A percentile compares a stretch with the other conserved stretches of the same genome.
Conservation (phyloP, 352 stramenopile species). For the Sclerospora graminicola region DNA sequence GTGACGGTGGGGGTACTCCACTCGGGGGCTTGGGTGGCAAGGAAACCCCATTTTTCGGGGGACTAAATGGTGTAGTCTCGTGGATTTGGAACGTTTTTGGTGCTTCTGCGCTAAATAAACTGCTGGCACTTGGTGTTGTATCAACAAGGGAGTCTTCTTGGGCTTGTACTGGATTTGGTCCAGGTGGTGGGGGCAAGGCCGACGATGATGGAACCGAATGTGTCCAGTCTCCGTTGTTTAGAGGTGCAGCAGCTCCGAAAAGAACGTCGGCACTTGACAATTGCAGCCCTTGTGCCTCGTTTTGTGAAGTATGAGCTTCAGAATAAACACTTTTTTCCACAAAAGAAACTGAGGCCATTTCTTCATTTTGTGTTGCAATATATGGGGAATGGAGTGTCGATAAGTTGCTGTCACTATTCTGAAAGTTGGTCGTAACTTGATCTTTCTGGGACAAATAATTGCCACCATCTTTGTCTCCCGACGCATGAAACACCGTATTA, state of each 20-base stretch:
- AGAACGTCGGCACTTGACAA: conserved; percentile 19
- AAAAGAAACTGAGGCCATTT: conserved; percentile 5
- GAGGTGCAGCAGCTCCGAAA: conserved; percentile 14
- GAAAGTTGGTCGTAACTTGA: background rate
- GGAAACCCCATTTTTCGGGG: background rate
- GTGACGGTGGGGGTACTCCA: conserved; percentile 1
- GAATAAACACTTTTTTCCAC: conserved; percentile 12
- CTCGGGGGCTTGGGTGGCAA: conserved; percentile 5
- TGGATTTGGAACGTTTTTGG: conserved; percentile 4
- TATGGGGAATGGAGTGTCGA: conserved; percentile 4
- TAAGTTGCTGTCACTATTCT: background rate
- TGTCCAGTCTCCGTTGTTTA: conserved; percentile 11
- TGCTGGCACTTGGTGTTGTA: conserved; percentile 21
- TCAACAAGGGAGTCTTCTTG: conserved; percentile 29
- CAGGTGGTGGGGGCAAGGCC: conserved; percentile 2
- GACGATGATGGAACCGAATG: background rate
- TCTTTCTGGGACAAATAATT: conserved; percentile 1
- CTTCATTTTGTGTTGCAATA: conserved; percentile 5
- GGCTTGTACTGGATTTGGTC: conserved; percentile 13
- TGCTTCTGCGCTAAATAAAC: conserved; percentile 21
- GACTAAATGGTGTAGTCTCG: background rate
- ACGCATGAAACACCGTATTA: background rate
- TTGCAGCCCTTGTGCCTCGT: conserved; percentile 5
- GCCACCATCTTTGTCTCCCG: background rate
- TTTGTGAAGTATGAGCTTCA: conserved; percentile 6